Evolutionary conservation across 208 protist species (phyloP), one percentile per base, ranked within the genome.

Genomic region (Wallacemonas rigidus): DNA sequence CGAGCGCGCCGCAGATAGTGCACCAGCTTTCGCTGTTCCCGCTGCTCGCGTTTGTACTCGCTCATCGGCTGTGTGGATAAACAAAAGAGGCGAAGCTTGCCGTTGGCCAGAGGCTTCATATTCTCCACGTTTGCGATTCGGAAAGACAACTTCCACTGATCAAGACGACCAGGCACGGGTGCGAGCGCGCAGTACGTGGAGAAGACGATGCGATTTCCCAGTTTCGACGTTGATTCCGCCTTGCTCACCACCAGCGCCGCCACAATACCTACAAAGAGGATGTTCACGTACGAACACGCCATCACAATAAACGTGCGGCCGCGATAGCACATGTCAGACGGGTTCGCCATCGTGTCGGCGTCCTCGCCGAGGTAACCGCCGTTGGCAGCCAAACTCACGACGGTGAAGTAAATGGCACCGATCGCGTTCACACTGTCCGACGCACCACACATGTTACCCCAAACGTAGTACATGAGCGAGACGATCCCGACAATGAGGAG

Each of bases 291-390:
- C 36, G 83, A 91, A 65, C 86, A 86, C 41, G 83, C 44, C 87
- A 91, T 93, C 14, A 95, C 91, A 64, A 94, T 77, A 1, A 85
- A 2, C 2, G 88, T 92, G 55, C 91, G 86, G 12, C 88, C 88
- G 14, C 74, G 63, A 74, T 91, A 95, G 81, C 91, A 95, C 9
- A 82, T 1, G 78, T 90, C 68, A 0, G 53, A 71, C 3, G 91
- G 81, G 55, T 91, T 73, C 0, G 77, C 69, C 88, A 95, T 94
- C 12, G 81, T 87, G 14, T 78, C 73, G 8, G 15, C 65, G 57
- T 86, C 85, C 70, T 95, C 91, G 45, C 91, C 91, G 54, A 93
- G 74, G 72, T 95, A 95, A 14, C 91, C 91, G 36, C 91, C 91
- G 54, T 95, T 95, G 5, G 91, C 91, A 35, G 91, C 88, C 2